Evolutionary conservation across 2,329 filamentous ascomycete genomes (phyloP).

Genomic region (Trichoderma sp.): DNA sequence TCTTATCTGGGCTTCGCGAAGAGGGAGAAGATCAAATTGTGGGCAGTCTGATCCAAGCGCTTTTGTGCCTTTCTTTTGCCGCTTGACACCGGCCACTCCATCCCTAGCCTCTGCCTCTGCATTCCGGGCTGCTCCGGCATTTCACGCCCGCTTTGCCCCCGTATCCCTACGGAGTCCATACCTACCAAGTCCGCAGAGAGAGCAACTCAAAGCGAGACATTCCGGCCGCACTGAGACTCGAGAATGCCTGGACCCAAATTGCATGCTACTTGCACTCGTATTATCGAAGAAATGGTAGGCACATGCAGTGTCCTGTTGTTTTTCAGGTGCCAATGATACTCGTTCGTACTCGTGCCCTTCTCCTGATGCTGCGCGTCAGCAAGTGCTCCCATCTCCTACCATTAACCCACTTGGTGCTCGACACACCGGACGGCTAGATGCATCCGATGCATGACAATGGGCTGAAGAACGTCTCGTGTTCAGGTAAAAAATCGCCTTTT

Average conservation of each 20-base stretch:
- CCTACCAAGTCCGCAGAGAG: not conserved
- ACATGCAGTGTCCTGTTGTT: not conserved
- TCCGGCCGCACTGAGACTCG: conserved; percentile 3
- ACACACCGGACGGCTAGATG: not conserved
- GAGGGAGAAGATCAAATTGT: not conserved
- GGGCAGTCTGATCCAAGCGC: not conserved
- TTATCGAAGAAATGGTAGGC: not conserved
- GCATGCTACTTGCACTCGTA: not conserved
- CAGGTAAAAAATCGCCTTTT: too few species aligned
- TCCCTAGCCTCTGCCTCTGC: not conserved
- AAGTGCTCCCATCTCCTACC: not conserved
- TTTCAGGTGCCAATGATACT: too few species aligned
- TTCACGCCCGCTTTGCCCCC: not conserved
- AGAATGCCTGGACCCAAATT: conserved; percentile 4
- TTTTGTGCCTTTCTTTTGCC: not conserved
- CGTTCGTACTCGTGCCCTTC: too few species aligned
- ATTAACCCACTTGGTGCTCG: not conserved
- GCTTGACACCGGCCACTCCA: not conserved
- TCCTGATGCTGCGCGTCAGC: not conserved
- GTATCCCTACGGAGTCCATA: not conserved
- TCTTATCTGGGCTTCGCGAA: too few species aligned
- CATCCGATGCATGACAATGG: conserved; percentile 16
- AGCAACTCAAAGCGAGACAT: not conserved
- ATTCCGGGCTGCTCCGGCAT: conserved; percentile 3
- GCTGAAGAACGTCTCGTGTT: conserved; percentile 1